Percentiles rank a stretch among this genome's conserved stretches.
Conservation (phyloP, 176 grass and related monocot genomes). For the Avena eriantha region DNA sequence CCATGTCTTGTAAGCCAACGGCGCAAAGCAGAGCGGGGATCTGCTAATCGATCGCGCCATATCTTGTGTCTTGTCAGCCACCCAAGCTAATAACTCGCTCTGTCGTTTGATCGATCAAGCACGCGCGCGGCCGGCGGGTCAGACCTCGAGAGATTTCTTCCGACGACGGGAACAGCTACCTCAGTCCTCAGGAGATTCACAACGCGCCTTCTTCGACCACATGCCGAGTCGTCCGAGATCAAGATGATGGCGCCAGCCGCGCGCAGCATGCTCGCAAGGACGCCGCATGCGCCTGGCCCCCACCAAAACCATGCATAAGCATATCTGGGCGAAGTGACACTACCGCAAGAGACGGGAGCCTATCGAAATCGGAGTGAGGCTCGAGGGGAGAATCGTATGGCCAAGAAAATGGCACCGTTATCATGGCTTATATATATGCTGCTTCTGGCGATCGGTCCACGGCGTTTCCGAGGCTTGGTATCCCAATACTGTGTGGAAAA, state of each 20-base stretch:
- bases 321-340: background rate
- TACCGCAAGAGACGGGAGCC: background rate
- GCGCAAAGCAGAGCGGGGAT: background rate
- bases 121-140: background rate
- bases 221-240: background rate
- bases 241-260: conserved; percentile 7
- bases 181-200: conserved; percentile 2
- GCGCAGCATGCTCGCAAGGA: background rate
- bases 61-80: background rate
- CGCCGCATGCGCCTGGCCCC: background rate
- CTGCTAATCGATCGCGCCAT: background rate
- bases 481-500: background rate
- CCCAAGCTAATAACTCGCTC: background rate
- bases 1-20: background rate
- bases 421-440: too few relatives aligned
- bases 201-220: background rate
- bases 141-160: background rate
- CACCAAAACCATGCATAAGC: background rate
- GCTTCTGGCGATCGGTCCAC: background rate
- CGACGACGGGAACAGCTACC: background rate
- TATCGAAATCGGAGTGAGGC: background rate
- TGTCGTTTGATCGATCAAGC: background rate
- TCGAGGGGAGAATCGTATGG: background rate
- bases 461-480: background rate
- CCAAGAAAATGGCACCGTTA: background rate